Evolutionary conservation across 805 yeast species (phyloP).

Genomic region (Cyberlindnera misumaiensis): DNA sequence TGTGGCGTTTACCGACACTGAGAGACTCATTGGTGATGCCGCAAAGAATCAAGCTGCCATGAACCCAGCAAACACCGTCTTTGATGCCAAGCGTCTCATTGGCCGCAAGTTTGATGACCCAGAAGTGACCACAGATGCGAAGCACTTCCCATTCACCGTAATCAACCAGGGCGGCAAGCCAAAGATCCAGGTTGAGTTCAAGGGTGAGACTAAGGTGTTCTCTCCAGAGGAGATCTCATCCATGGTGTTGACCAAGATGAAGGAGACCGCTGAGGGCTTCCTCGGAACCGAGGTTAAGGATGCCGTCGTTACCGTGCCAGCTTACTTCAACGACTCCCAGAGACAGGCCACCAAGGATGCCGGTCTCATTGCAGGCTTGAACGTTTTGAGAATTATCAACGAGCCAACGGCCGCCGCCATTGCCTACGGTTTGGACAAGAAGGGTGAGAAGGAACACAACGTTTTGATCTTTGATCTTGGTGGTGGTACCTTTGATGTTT

Average conservation of each 20-base stretch:
- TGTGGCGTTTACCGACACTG: conserved; percentile 93
- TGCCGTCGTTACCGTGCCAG: conserved; percentile 88
- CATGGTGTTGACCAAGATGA: conserved; percentile 89
- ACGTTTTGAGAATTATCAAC: conserved; percentile 89
- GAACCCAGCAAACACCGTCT: conserved; percentile 90
- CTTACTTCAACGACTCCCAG: conserved; percentile 78
- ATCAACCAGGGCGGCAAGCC: conserved; percentile 81
- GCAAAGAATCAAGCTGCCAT: conserved; percentile 98
- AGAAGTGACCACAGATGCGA: conserved; percentile 71
- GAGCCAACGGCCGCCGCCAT: conserved; percentile 98
- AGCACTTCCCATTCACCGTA: conserved; percentile 86
- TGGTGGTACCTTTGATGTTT: conserved; percentile 99
- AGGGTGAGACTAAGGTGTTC: conserved; percentile 80
- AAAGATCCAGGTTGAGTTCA: conserved; percentile 75
- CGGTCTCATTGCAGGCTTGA: conserved; percentile 92
- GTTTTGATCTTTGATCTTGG: conserved; percentile 93
- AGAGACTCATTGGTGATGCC: conserved; percentile 94
- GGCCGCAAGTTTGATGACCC: conserved; percentile 77
- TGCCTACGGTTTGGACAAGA: conserved; percentile 85
- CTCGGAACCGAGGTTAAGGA: conserved; percentile 77
- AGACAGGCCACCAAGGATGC: conserved; percentile 98
- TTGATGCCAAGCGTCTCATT: conserved; percentile 93
- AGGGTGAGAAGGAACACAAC: conserved; percentile 70
- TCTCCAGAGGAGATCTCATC: conserved; percentile 94
- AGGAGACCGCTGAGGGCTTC: conserved; percentile 84